A percentile compares a stretch with the other conserved stretches of the same genome.
phyloP scores from a whole-genome alignment of 2,329 filamentous ascomycete species.

The Neoascochyta sp. region DNA sequence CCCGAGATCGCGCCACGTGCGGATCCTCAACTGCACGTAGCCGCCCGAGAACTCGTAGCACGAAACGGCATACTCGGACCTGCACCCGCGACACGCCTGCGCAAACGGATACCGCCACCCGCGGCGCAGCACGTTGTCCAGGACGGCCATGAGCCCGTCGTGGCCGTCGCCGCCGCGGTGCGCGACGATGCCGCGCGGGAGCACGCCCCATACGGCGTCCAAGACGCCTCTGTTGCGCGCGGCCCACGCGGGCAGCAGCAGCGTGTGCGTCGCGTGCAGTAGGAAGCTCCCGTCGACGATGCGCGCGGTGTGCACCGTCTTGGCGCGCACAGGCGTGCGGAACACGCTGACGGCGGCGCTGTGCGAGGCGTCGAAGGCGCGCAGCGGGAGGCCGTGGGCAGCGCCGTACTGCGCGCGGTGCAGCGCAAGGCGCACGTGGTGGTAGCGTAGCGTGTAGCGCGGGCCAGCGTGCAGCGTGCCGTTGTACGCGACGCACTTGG shows the following conservation, averaged over 20 bases:
- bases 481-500: conserved; percentile 24
- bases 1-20: conserved; percentile 28
- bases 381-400: conserved; percentile 23
- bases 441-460: conserved; percentile 22
- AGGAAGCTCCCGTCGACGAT: conserved; percentile 16
- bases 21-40: conserved; percentile 14
- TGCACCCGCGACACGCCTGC: conserved; percentile 21
- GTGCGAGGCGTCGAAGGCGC: conserved; percentile 11
- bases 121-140: conserved; percentile 19
- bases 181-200: conserved; percentile 25
- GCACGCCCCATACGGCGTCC: conserved; percentile 11
- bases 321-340: conserved; percentile 10
- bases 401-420: conserved; percentile 16
- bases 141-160: conserved; percentile 14
- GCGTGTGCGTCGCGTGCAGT: conserved; percentile 16
- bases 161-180: conserved; percentile 27
- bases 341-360: conserved; percentile 11
- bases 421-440: conserved; percentile 30
- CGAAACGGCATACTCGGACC: conserved; percentile 26
- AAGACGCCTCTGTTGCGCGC: conserved; percentile 9
- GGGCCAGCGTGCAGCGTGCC: conserved; percentile 18
- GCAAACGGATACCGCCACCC: conserved; percentile 14
- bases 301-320: conserved; percentile 11
- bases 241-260: conserved; percentile 14
- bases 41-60: conserved; percentile 4